Base-by-base conservation (phyloP, 192 early-diverging fungal species). In the Podila epicladia region DNA sequence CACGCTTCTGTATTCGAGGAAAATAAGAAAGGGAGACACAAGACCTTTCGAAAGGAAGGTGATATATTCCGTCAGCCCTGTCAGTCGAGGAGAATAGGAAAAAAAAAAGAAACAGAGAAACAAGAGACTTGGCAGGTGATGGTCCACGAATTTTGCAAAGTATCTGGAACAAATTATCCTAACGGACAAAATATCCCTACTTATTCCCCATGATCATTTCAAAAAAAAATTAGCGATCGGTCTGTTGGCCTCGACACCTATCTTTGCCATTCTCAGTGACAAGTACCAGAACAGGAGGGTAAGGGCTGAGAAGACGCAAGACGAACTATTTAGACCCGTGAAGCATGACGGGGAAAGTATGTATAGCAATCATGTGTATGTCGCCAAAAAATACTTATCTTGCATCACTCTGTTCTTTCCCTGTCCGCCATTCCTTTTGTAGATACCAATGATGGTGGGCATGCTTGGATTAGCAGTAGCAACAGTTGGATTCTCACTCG, bases 181-280 rank as follows among this genome's bases (percentile, higher is more conserved):
- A 63, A 37, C n/a, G 15, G 61, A 24, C 61, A 37, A 38, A 32
- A 9, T 17, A 62, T 33, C 60, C 13, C 29, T 33, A 37, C 61
- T 17, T 31, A 29, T 15, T 26, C 33, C 33, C 33, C 29, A 22
- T 45, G 2, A 45, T 45, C 41, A 45, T 8, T 37, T 9, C 35
- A 37, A 37, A 37, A 37, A 37, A 9, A 37, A 37, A 8, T 11
- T 80, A 91, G 87, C 87, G 11, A 75, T 91, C 29, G 92, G 93
- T 33, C 73, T 94, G 12, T 78, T 95, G 57, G 72, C 87, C 1
- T 84, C 88, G 0, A 90, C 92, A 0, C 91, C 91, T 1, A 33
- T 90, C n/a, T 92, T 91, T 59, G 94, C 91, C 9, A 89, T 89
- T 41, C 67, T 95, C 26, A 93, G 91, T 35, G 94, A 95, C 71